Base-by-base conservation (phyloP, 129 eudicot genomes). In the Flaveria ramosissima region DNA sequence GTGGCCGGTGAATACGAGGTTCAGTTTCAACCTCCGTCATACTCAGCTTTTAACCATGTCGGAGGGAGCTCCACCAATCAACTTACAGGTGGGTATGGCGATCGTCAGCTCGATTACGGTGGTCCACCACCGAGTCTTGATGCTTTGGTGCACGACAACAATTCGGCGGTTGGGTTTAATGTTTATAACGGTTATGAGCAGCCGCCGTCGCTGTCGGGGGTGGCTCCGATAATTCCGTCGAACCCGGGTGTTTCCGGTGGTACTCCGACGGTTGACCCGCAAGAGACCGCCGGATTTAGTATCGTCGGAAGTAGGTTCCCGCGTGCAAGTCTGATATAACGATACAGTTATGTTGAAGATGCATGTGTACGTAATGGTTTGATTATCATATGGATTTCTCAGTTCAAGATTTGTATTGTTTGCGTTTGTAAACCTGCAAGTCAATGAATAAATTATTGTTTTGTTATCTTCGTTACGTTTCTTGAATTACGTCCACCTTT, bases 91-190 rank as follows among this genome's bases (percentile, higher is more conserved):
- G 67, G 16, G 39, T 10, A 24, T 24, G 39, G 15, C 39, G 9
- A 32, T 36, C 69, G 69, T 63, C 19, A 4, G 20, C 11, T 63
- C 20, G 69, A 16, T 63, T 4, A 63, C 47, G 69, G 69, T 14
- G 46, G 13, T 15, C 46, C 32, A 32, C 46, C 69, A 32, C 69
- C 69, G 46, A 11, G 12, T 30, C 23, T 1, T 63, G 69, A 32
- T 63, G 69, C 47, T 14, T 2, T 63, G 2, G 46, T 30, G 69
- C 69, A 63, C 45, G 69, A 6, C 5, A 63, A 63, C 69, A 63
- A 63, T 36, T 63, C 69, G 30, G 13, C 69, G 30, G 8, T 45
- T 15, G 70, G 46, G 1, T 64, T 64, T 15, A 30, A 30, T 6
- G 23, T 8, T 7, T 64, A 11, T 59, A 59, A 15, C 15, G 70